Conservation (phyloP, 208 protist genomes). For the Acanthamoeba culbertsoni region DNA sequence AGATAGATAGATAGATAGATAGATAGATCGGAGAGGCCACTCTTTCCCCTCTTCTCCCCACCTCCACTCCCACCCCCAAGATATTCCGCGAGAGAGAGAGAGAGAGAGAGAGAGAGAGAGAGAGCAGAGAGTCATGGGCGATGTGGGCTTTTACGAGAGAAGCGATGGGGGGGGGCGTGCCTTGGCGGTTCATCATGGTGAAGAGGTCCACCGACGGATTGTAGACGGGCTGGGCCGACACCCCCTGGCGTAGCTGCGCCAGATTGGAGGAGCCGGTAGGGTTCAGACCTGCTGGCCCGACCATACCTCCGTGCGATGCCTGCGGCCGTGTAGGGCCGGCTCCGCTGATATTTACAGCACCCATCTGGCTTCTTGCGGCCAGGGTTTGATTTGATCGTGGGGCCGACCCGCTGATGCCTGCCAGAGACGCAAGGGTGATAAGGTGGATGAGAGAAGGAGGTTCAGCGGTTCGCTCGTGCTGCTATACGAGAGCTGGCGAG, state of each 20-base stretch:
- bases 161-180: not conserved
- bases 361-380: not conserved
- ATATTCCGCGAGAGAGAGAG: too few species aligned
- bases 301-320: not conserved
- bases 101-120: not conserved
- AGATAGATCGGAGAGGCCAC: too few species aligned
- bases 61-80: too few species aligned
- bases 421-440: not conserved
- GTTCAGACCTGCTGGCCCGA: not conserved
- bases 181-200: conserved; percentile 51
- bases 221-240: not conserved
- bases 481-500: too few species aligned
- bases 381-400: not conserved
- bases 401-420: not conserved
- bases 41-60: too few species aligned
- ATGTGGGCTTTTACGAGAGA: not conserved
- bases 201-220: conserved; percentile 20
- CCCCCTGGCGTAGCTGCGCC: not conserved
- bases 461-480: too few species aligned
- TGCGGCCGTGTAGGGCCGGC: not conserved
- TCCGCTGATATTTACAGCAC: not conserved
- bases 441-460: not conserved
- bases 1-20: too few species aligned
- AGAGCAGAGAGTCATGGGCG: too few species aligned
- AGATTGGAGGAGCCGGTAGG: not conserved